These are phyloP conservation scores for Dothideomycetidae sp. DNA, from an alignment of 2,329 filamentous ascomycete species.

Conservation along the genomic window DNA sequence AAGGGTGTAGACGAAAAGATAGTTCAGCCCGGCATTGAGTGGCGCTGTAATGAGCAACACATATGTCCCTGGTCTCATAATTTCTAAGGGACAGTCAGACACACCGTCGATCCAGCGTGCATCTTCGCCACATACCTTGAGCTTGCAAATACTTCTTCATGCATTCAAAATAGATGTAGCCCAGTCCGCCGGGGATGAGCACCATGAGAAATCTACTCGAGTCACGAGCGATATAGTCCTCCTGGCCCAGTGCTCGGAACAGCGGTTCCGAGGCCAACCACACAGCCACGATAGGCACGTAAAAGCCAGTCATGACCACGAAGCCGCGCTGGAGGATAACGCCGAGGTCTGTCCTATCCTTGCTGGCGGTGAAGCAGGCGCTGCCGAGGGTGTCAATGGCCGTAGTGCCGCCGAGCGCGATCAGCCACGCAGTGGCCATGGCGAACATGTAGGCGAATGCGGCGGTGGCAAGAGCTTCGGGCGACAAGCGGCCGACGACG, in stretches of 20 bases:
- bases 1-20: constrained; percentile 59
- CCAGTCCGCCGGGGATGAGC: constrained; percentile 66
- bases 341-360: constrained; percentile 64
- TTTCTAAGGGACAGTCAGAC: constrained; percentile 28
- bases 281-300: constrained; percentile 54
- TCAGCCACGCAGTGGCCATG: constrained; percentile 76
- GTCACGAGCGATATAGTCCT: constrained; percentile 59
- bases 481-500: constrained; percentile 64
- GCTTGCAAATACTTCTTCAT: constrained; percentile 50
- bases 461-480: constrained; percentile 65
- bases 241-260: constrained; percentile 62
- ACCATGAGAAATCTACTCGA: constrained; percentile 59
- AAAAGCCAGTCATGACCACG: constrained; percentile 57
- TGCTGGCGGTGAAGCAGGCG: constrained; percentile 66
- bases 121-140: constrained; percentile 30
- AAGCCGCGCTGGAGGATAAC: constrained; percentile 65
- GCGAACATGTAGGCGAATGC: constrained; percentile 92
- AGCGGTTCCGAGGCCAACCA: constrained; percentile 64
- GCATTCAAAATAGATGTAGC: constrained; percentile 76
- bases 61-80: constrained; percentile 51
- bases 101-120: neutral
- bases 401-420: constrained; percentile 72
- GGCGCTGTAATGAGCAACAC: constrained; percentile 47
- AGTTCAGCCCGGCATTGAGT: constrained; percentile 44
- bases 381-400: constrained; percentile 76